Percentiles rank a stretch among this genome's conserved stretches.
phyloP scores from a whole-genome alignment of 2,329 filamentous ascomycete species.

The Zelopaecilomyces penicillatus region DNA sequence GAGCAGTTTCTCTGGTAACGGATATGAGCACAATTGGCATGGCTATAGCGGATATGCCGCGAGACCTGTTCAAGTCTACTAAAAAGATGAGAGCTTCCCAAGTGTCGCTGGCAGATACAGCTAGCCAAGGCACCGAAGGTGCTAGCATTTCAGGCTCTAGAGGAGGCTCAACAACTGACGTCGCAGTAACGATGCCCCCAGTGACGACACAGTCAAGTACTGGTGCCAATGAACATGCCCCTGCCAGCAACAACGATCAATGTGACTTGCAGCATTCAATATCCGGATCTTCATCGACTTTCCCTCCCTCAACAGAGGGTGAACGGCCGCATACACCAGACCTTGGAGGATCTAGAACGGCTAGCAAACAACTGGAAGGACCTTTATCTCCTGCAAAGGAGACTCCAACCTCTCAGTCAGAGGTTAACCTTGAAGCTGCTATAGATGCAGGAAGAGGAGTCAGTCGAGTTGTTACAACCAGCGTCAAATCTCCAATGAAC shows the following conservation, averaged over 20 bases:
- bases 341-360: background rate
- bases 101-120: too few species aligned
- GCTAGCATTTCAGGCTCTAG: too few species aligned
- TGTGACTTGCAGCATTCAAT: too few species aligned
- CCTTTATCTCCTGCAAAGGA: too few species aligned
- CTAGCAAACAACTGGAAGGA: slow-evolving; percentile 3
- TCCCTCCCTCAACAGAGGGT: background rate
- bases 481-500: slow-evolving; percentile 74
- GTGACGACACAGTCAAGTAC: too few species aligned
- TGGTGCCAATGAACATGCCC: too few species aligned
- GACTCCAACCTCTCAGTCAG: slow-evolving; percentile 5
- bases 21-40: slow-evolving; percentile 76
- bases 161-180: too few species aligned
- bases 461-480: slow-evolving; percentile 63
- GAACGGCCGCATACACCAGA: background rate
- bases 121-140: too few species aligned
- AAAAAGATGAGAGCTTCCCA: too few species aligned
- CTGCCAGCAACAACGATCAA: too few species aligned
- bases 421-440: slow-evolving; percentile 44
- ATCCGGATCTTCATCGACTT: background rate
- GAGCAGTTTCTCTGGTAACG: slow-evolving; percentile 68
- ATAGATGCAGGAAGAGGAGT: slow-evolving; percentile 60
- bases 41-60: slow-evolving; percentile 67
- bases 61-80: slow-evolving; percentile 41
- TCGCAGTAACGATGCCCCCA: too few species aligned